Base-by-base conservation (phyloP, 2,329 filamentous ascomycete species). In the Pleochaeta shiraiana region DNA sequence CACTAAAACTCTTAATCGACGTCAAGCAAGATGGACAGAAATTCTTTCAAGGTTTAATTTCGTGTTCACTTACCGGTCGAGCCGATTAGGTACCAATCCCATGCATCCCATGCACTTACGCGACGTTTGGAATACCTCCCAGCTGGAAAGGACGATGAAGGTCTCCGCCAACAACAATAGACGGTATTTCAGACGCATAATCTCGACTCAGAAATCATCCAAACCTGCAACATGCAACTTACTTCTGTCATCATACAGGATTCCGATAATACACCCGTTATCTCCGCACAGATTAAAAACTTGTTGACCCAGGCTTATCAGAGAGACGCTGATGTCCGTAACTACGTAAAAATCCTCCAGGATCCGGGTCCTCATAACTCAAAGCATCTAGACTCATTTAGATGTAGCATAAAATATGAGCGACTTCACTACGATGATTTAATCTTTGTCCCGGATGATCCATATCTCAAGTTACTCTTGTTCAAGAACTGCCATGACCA, bases 371-470 rank as follows among this genome's bases (percentile, higher is more conserved):
- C 57, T 33, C 57, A 57, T n/a, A 4, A 31, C 21, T 31, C 53
- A 7, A 57, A 57, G 31, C 24, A 57, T 11, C 53, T 30, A 16
- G 53, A 57, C 6, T n/a, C 31, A 7, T 57, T 26, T n/a, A 21
- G 53, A 14, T 57, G 26, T 30, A 60, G 57, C 33, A 33, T 60
- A 19, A 60, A 60, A 9, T 19, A 60, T 37, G 24, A 11, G 19
- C 16, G 30, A 37, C 57, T 60, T 34, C 21, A 37, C 33, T 60
- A 33, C 24, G 57, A 60, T 11, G 19, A 60, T 60, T 37, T 60
- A 24, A 37, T 60, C 11, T 60, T 34, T n/a, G 33, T 60, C n/a
- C 57, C 57, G 37, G 57, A 60, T 60, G 37, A n/a, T 33, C 31
- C 57, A 33, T 14, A 60, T 5, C 31, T 60, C 11, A 60, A 60